Evolutionary conservation across 768 basidiomycete species (phyloP).

Genomic region (Phylloporus sp.): DNA sequence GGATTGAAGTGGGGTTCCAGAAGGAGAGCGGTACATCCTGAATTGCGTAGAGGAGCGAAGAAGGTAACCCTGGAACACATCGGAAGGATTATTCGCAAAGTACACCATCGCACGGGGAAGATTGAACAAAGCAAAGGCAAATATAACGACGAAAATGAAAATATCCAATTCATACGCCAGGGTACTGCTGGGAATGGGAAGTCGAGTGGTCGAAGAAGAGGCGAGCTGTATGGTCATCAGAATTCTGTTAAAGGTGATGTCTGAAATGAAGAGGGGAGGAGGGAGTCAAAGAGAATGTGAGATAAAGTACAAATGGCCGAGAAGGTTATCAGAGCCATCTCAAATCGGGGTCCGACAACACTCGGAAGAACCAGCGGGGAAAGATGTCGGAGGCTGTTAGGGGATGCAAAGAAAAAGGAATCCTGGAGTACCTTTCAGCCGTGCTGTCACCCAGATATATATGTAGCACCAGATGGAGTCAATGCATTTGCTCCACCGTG

Average conservation of each 20-base stretch:
- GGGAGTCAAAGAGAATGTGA: not conserved
- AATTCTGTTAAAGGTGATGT: not conserved
- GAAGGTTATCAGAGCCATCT: too few species aligned
- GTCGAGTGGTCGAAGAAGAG: not conserved
- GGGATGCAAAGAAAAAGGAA: not conserved
- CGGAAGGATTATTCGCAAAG: conserved; percentile 39
- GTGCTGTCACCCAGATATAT: not conserved
- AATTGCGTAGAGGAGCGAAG: conserved; percentile 31
- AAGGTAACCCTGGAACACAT: conserved; percentile 38
- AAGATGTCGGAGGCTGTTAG: too few species aligned
- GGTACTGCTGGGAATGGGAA: not conserved
- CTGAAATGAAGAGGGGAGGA: not conserved
- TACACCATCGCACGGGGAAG: conserved; percentile 48
- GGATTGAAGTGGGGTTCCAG: not conserved
- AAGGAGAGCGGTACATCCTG: not conserved
- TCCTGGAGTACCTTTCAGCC: not conserved
- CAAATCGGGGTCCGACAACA: too few species aligned
- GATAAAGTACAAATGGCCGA: too few species aligned
- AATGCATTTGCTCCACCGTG: not conserved
- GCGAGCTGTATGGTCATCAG: conserved; percentile 5
- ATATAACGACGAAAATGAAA: conserved; percentile 39
- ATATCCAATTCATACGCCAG: conserved; percentile 37
- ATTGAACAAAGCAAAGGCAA: conserved; percentile 36
- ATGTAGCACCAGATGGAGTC: not conserved
- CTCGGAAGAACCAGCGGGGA: too few species aligned